These are phyloP conservation scores for Verticillium tricorpus DNA, from an alignment of 2,329 filamentous ascomycete species.

Conservation along the genomic window DNA sequence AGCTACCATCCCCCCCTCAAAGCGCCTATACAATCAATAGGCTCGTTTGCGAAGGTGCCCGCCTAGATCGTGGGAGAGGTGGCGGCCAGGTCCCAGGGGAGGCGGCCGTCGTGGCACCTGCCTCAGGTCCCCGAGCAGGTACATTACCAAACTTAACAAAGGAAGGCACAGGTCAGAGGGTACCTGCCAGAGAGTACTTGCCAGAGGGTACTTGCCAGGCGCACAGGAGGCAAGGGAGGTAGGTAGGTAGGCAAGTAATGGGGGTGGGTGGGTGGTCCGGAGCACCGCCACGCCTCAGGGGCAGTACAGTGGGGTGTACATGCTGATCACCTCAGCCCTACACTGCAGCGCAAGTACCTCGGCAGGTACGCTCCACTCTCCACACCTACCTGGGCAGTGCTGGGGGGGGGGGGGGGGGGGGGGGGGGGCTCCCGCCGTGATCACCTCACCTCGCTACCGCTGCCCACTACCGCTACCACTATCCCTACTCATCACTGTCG, in stretches of 20 bases:
- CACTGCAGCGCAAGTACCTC: background rate
- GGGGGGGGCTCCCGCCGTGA: background rate
- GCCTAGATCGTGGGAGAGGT: no score
- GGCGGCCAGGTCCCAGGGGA: no score
- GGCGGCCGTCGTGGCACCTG: no score
- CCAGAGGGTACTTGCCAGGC: no score
- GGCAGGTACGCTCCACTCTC: background rate
- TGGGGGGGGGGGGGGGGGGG: background rate
- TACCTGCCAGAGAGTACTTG: no score
- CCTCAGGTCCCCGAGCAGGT: no score
- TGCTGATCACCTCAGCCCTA: background rate
- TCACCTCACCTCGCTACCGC: background rate
- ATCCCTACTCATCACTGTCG: background rate
- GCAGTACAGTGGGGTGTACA: background rate
- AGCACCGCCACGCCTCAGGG: background rate
- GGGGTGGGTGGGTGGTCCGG: background rate
- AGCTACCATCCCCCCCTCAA: background rate
- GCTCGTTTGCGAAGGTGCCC: no score
- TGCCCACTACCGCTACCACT: background rate
- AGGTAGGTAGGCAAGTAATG: no score
- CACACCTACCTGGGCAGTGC: background rate
- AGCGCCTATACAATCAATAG: background rate
- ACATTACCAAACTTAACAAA: no score
- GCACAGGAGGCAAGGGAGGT: no score
- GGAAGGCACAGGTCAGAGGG: no score